Percentiles rank a stretch among this genome's conserved stretches.
These are phyloP conservation scores for Colletotrichum sidae DNA, from an alignment of 2,329 filamentous ascomycete species.

Conservation along the genomic window DNA sequence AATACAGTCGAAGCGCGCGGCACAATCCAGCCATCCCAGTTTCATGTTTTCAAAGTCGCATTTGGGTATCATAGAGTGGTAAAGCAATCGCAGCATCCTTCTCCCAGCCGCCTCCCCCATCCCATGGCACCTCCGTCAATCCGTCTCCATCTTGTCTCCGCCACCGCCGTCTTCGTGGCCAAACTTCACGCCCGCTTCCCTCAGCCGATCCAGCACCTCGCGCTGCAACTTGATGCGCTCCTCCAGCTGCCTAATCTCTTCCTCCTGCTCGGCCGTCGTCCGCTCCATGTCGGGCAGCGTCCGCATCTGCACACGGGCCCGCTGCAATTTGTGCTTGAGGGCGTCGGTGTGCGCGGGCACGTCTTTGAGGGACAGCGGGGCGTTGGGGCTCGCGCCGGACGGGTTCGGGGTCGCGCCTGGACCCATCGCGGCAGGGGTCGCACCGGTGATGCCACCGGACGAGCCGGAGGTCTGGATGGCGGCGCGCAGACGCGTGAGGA, in stretches of 20 bases:
- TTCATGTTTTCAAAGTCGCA: conserved; percentile 20
- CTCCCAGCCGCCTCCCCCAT: background rate
- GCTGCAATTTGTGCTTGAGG: conserved; percentile 86
- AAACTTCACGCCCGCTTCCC: conserved; percentile 60
- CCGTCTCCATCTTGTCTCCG: conserved; percentile 56
- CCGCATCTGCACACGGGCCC: conserved; percentile 75
- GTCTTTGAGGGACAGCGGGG: conserved; percentile 72
- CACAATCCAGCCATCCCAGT: background rate
- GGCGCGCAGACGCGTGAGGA: conserved; percentile 79
- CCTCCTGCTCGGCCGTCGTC: conserved; percentile 74
- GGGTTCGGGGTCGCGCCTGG: conserved; percentile 43
- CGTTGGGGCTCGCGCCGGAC: conserved; percentile 47
- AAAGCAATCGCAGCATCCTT: conserved; percentile 29
- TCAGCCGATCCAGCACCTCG: conserved; percentile 65
- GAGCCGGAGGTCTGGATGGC: conserved; percentile 51
- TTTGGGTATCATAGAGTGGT: conserved; percentile 34
- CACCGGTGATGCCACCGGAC: conserved; percentile 52
- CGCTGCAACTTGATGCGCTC: conserved; percentile 72
- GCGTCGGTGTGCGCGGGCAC: conserved; percentile 81
- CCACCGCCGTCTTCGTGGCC: conserved; percentile 49
- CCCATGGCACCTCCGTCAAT: conserved; percentile 7
- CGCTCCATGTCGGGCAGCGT: conserved; percentile 78
- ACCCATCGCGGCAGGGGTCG: conserved; percentile 47
- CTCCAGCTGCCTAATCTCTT: conserved; percentile 76
- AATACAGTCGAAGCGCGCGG: background rate